These are phyloP conservation scores for Priceomyces haplophilus DNA, from an alignment of 805 yeast genomes.

Conservation along the genomic window DNA sequence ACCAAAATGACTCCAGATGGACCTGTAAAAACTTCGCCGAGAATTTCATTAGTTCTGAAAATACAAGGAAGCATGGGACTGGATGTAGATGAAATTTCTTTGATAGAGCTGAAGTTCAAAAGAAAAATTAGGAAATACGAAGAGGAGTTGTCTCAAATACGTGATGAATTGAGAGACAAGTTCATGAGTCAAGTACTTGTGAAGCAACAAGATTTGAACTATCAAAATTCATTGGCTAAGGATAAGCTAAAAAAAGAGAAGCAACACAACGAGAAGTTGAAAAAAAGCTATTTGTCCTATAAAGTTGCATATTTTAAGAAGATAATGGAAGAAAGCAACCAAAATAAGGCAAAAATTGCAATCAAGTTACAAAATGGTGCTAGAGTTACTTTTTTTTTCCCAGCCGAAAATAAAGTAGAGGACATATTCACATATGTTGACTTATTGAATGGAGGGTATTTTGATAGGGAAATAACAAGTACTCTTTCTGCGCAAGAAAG, in stretches of 20 bases:
- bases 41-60: slow-evolving; percentile 58
- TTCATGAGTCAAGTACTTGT: slow-evolving; percentile 57
- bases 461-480: slow-evolving; percentile 18
- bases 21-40: slow-evolving; percentile 49
- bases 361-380: slow-evolving; percentile 63
- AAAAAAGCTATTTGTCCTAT: slow-evolving; percentile 37
- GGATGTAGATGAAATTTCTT: slow-evolving; percentile 29
- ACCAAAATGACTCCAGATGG: slow-evolving; percentile 56
- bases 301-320: slow-evolving; percentile 23
- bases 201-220: slow-evolving; percentile 75
- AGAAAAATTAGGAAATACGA: slow-evolving; percentile 53
- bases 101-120: slow-evolving; percentile 40
- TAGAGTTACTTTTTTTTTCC: slow-evolving; percentile 43
- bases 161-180: slow-evolving; percentile 61
- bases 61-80: slow-evolving; percentile 59
- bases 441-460: slow-evolving; percentile 40
- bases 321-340: slow-evolving; percentile 10
- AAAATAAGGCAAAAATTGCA: slow-evolving; percentile 57
- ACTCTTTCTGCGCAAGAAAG: slow-evolving; percentile 23
- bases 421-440: slow-evolving; percentile 37
- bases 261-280: slow-evolving; percentile 25
- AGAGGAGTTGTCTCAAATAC: slow-evolving; percentile 56
- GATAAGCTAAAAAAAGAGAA: slow-evolving; percentile 54
- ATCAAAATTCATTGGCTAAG: slow-evolving; percentile 61
- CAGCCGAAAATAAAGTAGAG: slow-evolving; percentile 25